These are phyloP conservation scores for Colletotrichum sojae DNA, from an alignment of 2,329 filamentous ascomycete species.

Conservation along the genomic window DNA sequence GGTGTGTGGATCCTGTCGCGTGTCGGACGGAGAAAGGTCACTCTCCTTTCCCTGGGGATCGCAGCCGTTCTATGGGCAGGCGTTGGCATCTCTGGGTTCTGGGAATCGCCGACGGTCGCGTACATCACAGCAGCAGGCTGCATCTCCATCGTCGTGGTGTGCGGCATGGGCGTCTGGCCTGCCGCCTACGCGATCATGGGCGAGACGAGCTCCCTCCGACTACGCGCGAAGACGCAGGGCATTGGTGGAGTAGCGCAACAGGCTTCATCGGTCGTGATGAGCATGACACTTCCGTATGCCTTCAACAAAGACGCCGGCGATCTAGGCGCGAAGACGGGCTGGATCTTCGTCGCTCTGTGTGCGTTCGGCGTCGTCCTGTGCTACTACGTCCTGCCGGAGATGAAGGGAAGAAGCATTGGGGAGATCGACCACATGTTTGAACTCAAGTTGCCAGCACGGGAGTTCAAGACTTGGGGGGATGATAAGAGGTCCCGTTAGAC, in stretches of 20 bases:
- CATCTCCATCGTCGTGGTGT: slow-evolving; percentile 59
- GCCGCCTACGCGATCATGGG: slow-evolving; percentile 56
- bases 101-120: slow-evolving; percentile 51
- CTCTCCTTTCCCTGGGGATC: slow-evolving; percentile 50
- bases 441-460: slow-evolving; percentile 65
- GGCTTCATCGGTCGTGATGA: slow-evolving; percentile 53
- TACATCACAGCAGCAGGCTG: slow-evolving; percentile 57
- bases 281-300: slow-evolving; percentile 63
- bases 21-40: slow-evolving; percentile 56
- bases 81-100: slow-evolving; percentile 62
- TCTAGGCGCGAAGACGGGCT: slow-evolving; percentile 56
- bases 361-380: slow-evolving; percentile 51
- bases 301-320: slow-evolving; percentile 58
- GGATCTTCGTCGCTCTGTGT: slow-evolving; percentile 54
- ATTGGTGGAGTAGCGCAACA: slow-evolving; percentile 58
- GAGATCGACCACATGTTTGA: slow-evolving; percentile 71
- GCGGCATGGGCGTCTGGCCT: slow-evolving; percentile 58
- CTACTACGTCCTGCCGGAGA: slow-evolving; percentile 66
- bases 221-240: slow-evolving; percentile 60
- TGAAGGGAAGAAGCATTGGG: slow-evolving; percentile 58
- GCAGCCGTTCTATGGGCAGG: slow-evolving; percentile 56
- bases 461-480: slow-evolving; percentile 59
- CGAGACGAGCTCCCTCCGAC: slow-evolving; percentile 58
- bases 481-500: neutral
- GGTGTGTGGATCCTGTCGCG: slow-evolving; percentile 59